These are phyloP conservation scores for Linum usitatissimum DNA, from an alignment of 345 rosid species.

Conservation along the genomic window DNA sequence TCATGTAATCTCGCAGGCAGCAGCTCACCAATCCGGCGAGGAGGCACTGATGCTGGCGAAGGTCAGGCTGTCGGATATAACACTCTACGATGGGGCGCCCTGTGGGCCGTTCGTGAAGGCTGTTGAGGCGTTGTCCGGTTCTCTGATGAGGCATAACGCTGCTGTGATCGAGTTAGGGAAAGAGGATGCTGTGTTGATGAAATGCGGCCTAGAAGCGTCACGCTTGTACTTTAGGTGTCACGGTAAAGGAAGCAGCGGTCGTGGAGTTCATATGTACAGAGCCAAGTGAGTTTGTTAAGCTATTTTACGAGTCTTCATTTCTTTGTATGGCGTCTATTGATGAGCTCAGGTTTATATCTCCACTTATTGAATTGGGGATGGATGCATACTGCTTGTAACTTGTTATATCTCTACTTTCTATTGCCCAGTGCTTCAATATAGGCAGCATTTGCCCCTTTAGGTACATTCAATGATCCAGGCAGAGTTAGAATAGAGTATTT, in stretches of 20 bases:
- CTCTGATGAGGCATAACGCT: constrained; percentile 73
- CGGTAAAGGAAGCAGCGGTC: constrained; percentile 33
- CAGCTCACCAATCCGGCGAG: constrained; percentile 26
- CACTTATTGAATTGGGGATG: background rate
- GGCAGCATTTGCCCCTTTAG: background rate
- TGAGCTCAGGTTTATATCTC: background rate
- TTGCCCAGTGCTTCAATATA: too few relatives aligned
- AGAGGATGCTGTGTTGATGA: constrained; percentile 59
- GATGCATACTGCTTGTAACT: background rate
- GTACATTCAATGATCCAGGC: too few relatives aligned
- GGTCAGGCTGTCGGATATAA: constrained; percentile 61
- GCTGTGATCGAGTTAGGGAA: constrained; percentile 71
- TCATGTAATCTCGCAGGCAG: constrained; percentile 31
- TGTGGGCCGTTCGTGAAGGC: constrained; percentile 47
- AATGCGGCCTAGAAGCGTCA: constrained; percentile 76
- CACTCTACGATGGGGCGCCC: constrained; percentile 76
- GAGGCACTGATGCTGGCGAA: constrained; percentile 37
- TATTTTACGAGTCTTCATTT: background rate
- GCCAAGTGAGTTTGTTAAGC: constrained; percentile 18
- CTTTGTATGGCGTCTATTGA: background rate
- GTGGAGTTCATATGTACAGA: constrained; percentile 66
- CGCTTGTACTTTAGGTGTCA: constrained; percentile 58
- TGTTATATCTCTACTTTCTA: too few relatives aligned
- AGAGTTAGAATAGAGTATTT: background rate
- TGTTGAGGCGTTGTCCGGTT: constrained; percentile 73